Percentiles rank a stretch among this genome's conserved stretches.
phyloP scores from a whole-genome alignment of 208 protist genomes.

The Acanthamoeba triangularis region DNA sequence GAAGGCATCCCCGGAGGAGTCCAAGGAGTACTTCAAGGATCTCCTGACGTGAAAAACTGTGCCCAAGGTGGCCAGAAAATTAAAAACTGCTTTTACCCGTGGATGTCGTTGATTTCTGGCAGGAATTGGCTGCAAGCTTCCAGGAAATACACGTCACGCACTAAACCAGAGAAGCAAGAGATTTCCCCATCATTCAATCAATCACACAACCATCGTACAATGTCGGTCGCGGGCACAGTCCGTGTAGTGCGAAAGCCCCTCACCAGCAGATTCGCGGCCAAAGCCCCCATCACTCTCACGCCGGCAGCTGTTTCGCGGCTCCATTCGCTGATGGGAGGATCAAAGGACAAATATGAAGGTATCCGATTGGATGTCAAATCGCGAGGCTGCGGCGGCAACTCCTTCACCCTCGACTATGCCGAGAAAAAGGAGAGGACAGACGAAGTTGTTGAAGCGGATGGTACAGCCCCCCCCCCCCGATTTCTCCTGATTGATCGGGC shows the following conservation, averaged over 20 bases:
- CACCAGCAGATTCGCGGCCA: slow-evolving; percentile 4
- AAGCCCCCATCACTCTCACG: slow-evolving; percentile 61
- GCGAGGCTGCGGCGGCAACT: slow-evolving; percentile 97
- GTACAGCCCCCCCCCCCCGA: background rate
- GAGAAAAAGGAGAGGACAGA: slow-evolving; percentile 86
- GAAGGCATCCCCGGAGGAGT: too few relatives aligned
- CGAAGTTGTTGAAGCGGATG: slow-evolving; percentile 94
- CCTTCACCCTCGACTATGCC: slow-evolving; percentile 97
- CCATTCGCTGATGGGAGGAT: background rate
- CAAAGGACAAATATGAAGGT: slow-evolving; percentile 81
- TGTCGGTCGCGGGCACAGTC: slow-evolving; percentile 56
- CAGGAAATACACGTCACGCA: too few relatives aligned
- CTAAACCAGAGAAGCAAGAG: too few relatives aligned
- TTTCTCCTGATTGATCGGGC: background rate
- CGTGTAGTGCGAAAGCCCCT: slow-evolving; percentile 49
- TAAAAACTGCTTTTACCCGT: too few relatives aligned
- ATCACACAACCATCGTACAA: background rate
- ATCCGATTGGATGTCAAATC: slow-evolving; percentile 96
- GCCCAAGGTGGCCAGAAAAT: too few relatives aligned
- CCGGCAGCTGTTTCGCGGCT: slow-evolving; percentile 46
- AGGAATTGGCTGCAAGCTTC: too few relatives aligned
- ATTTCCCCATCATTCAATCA: too few relatives aligned
- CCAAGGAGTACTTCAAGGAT: too few relatives aligned
- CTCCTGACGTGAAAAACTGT: too few relatives aligned
- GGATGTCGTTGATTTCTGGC: too few relatives aligned